Conservation (phyloP, 148 eudicot species). For the Simmondsia chinensis region DNA sequence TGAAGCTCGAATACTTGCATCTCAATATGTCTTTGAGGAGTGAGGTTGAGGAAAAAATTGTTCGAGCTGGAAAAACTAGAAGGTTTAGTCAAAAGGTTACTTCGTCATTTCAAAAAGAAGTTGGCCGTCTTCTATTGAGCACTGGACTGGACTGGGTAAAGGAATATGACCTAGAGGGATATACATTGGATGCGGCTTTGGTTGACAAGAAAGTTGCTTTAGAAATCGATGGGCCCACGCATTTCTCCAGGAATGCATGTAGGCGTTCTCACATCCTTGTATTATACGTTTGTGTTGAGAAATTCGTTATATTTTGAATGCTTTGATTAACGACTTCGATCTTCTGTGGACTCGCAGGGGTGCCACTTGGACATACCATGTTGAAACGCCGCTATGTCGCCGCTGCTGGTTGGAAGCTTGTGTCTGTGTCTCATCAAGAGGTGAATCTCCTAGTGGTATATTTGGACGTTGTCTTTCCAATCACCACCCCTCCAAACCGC, state of each 20-base stretch:
- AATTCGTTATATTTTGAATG: neutral
- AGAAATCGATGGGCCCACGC: constrained; percentile 94
- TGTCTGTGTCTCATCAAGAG: constrained; percentile 61
- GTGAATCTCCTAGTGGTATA: constrained; percentile 24
- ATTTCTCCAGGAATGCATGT: constrained; percentile 93
- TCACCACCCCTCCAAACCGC: too few species aligned
- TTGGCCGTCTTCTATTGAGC: constrained; percentile 64
- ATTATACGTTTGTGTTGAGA: neutral
- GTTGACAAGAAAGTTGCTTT: constrained; percentile 66
- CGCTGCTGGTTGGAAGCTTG: constrained; percentile 85
- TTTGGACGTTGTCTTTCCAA: neutral
- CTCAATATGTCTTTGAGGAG: constrained; percentile 42
- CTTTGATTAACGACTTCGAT: constrained; percentile 1
- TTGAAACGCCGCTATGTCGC: constrained; percentile 72
- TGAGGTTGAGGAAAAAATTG: constrained; percentile 58
- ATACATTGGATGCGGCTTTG: constrained; percentile 78
- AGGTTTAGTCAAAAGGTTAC: constrained; percentile 78
- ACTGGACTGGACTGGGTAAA: constrained; percentile 85
- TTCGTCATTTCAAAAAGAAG: constrained; percentile 92
- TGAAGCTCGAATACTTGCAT: constrained; percentile 69
- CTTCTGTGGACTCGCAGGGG: constrained; percentile 35
- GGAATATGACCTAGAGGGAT: constrained; percentile 65
- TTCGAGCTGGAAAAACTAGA: constrained; percentile 69
- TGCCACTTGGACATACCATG: constrained; percentile 85
- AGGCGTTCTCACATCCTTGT: constrained; percentile 3